Percentiles rank a stretch among this genome's conserved stretches.
Evolutionary conservation across 768 basidiomycete genomes (phyloP).

Genomic region (Saitozyma sp.): DNA sequence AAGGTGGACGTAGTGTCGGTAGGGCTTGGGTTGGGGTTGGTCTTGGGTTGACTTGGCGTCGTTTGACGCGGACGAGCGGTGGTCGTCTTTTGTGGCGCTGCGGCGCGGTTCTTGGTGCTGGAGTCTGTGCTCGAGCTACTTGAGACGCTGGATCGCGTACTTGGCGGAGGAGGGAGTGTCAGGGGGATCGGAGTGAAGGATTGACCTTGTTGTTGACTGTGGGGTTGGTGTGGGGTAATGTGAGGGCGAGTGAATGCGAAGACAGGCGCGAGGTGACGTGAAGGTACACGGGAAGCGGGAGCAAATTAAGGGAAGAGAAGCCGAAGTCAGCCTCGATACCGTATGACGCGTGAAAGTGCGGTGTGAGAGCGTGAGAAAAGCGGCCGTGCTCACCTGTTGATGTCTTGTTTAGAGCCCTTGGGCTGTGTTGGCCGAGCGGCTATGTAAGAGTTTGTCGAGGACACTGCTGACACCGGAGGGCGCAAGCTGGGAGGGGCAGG

Average conservation of each 20-base stretch:
- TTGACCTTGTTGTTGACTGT: slow-evolving; percentile 1
- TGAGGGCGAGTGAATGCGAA: too few species aligned
- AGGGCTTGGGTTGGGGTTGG: background rate
- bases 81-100: slow-evolving; percentile 16
- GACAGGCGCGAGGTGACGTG: too few species aligned
- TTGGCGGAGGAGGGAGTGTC: slow-evolving; percentile 13
- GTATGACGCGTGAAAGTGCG: background rate
- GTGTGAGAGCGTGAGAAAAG: background rate
- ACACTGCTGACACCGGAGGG: slow-evolving; percentile 28
- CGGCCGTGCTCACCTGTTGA: slow-evolving; percentile 17
- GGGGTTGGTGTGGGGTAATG: too few species aligned
- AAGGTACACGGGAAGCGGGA: background rate
- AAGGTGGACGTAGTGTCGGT: slow-evolving; percentile 8
- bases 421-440: slow-evolving; percentile 12
- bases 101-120: background rate
- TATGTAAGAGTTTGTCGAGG: slow-evolving; percentile 28
- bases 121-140: background rate
- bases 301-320: slow-evolving; percentile 1
- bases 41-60: background rate
- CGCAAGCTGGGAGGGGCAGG: slow-evolving; percentile 19
- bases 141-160: background rate
- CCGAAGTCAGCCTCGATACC: background rate
- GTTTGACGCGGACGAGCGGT: slow-evolving; percentile 10
- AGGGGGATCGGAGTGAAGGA: slow-evolving; percentile 6
- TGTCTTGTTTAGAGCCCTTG: slow-evolving; percentile 19